Percentiles rank a stretch among this genome's conserved stretches.
phyloP scores from a whole-genome alignment of 1,139 yeast species.

The Zhuliangozyma blackwelliae region DNA sequence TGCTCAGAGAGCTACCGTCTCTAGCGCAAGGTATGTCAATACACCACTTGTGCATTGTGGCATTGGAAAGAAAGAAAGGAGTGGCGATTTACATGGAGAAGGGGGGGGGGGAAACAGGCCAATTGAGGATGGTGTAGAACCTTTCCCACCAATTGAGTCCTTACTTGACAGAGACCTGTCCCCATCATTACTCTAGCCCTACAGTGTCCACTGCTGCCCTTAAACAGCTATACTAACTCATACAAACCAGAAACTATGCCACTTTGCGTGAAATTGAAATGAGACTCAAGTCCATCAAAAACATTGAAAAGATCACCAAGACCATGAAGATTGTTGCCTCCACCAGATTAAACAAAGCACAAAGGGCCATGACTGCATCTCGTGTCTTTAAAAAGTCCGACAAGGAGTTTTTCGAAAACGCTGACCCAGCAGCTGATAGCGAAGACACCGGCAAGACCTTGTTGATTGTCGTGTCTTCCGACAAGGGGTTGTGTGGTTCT shows the following conservation, averaged over 20 bases:
- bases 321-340: constrained; percentile 99
- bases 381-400: constrained; percentile 83
- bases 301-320: constrained; percentile 98
- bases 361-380: constrained; percentile 88
- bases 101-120: no score
- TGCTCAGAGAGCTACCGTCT: constrained; percentile 43
- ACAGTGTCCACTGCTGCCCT: no score
- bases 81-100: no score
- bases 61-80: no score
- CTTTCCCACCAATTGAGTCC: no score
- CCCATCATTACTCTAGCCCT: no score
- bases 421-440: constrained; percentile 63
- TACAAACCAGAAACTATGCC: constrained; percentile 73
- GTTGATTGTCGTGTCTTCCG: constrained; percentile 86
- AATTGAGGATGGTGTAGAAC: no score
- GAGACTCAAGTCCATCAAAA: constrained; percentile 96
- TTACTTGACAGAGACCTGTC: no score
- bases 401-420: constrained; percentile 70
- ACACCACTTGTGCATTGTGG: no score
- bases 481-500: constrained; percentile 98
- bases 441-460: constrained; percentile 45
- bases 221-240: no score
- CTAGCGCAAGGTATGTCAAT: constrained; percentile 53
- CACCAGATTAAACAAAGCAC: constrained; percentile 93
- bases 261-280: constrained; percentile 97